Percentiles rank a stretch among this genome's conserved stretches.
These are phyloP conservation scores for Pythium phragmiticola DNA, from an alignment of 352 stramenopile genomes.

Conservation along the genomic window DNA sequence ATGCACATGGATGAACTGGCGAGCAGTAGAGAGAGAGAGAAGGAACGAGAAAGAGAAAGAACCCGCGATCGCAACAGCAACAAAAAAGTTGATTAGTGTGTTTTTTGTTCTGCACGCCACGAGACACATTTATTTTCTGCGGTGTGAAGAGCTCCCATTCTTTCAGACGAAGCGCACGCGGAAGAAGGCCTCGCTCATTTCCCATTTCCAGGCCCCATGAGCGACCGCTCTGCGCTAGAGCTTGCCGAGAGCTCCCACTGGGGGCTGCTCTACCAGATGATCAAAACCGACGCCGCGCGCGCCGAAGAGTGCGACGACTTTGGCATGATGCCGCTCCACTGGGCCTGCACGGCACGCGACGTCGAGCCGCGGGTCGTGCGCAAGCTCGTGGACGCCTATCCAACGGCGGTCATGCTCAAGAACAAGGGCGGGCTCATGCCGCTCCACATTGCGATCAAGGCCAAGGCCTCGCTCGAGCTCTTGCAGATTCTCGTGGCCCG, in stretches of 20 bases:
- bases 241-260: constrained; percentile 74
- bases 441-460: constrained; percentile 84
- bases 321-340: constrained; percentile 85
- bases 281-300: constrained; percentile 45
- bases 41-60: no score
- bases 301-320: constrained; percentile 83
- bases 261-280: constrained; percentile 58
- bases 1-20: constrained; percentile 7
- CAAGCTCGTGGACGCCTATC: constrained; percentile 62
- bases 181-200: neutral
- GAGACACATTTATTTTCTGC: neutral
- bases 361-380: constrained; percentile 66
- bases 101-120: neutral
- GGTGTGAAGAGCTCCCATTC: neutral
- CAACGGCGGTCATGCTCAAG: constrained; percentile 47
- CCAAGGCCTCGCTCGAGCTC: constrained; percentile 64
- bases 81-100: neutral
- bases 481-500: constrained; percentile 50
- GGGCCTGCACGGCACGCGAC: constrained; percentile 73
- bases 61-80: neutral
- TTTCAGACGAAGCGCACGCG: neutral
- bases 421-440: constrained; percentile 80
- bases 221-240: constrained; percentile 50
- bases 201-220: constrained; percentile 1
- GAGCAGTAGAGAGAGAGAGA: constrained; percentile 1